Evolutionary conservation across 1,139 yeast species (phyloP).

Genomic region (Suhomyces choctaworum): DNA sequence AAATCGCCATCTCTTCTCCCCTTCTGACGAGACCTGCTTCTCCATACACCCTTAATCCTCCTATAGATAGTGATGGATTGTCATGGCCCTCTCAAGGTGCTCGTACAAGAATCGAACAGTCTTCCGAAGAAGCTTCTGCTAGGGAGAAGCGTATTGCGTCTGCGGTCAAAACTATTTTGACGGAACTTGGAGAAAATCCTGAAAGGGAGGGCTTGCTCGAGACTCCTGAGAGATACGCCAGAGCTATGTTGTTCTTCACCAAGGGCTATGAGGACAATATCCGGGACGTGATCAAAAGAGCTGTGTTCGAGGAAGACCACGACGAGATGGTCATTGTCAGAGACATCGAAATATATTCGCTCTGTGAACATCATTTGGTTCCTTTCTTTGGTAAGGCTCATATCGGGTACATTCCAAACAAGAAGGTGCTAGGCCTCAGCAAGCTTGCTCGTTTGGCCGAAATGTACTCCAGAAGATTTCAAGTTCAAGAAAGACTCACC

Average conservation of each 20-base stretch:
- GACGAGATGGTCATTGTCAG: conserved; percentile 98
- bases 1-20: conserved; percentile 36
- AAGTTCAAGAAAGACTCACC: conserved; percentile 94
- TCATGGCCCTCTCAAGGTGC: conserved; percentile 97
- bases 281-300: conserved; percentile 86
- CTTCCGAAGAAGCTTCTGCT: conserved; percentile 56
- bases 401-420: conserved; percentile 94
- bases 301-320: conserved; percentile 97
- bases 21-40: conserved; percentile 77
- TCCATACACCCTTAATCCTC: conserved; percentile 80
- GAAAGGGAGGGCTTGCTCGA: conserved; percentile 86
- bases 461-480: conserved; percentile 92
- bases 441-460: conserved; percentile 95
- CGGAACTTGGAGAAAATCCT: conserved; percentile 90
- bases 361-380: conserved; percentile 96
- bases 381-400: conserved; percentile 97
- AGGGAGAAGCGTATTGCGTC: conserved; percentile 77
- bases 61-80: conserved; percentile 85
- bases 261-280: conserved; percentile 95
- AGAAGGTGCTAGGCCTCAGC: conserved; percentile 89
- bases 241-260: conserved; percentile 94
- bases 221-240: conserved; percentile 94
- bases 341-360: conserved; percentile 87
- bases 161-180: conserved; percentile 79
- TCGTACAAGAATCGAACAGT: conserved; percentile 66